phyloP scores from a whole-genome alignment of 176 grass and related monocot species.

The Oropetium thomaeum region DNA sequence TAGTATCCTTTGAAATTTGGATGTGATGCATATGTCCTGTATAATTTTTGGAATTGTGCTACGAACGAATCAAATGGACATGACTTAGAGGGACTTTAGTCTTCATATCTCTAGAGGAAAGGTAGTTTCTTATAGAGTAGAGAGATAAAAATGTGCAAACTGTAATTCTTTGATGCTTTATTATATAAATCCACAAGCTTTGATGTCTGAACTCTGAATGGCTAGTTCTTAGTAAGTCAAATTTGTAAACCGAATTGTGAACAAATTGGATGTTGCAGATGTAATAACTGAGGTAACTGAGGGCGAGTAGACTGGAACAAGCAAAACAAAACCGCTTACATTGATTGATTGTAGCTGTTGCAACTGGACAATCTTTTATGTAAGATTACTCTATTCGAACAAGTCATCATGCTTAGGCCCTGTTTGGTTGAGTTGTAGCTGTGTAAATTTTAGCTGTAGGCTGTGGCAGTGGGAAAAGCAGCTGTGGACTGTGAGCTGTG shows the following conservation, averaged over 20 bases:
- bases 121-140: background rate
- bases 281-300: background rate
- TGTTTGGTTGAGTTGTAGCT: no score
- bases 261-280: background rate
- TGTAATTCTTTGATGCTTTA: background rate
- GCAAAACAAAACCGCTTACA: background rate
- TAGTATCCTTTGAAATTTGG: constrained; percentile 1
- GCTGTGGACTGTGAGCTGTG: no score
- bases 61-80: no score
- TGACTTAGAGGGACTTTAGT: background rate
- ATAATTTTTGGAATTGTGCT: background rate
- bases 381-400: background rate
- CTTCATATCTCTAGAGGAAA: background rate
- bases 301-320: background rate
- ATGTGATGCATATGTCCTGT: background rate
- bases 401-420: no score
- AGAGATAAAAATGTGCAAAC: no score
- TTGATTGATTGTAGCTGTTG: constrained; percentile 4
- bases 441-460: no score
- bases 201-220: no score
- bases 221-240: background rate
- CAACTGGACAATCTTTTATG: no score
- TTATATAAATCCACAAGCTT: background rate
- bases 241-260: background rate
- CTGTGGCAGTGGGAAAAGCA: no score